A percentile compares a stretch with the other conserved stretches of the same genome.
These are phyloP conservation scores for Trichosporon faecale DNA, from an alignment of 1,284 basidiomycete species.

Conservation along the genomic window DNA sequence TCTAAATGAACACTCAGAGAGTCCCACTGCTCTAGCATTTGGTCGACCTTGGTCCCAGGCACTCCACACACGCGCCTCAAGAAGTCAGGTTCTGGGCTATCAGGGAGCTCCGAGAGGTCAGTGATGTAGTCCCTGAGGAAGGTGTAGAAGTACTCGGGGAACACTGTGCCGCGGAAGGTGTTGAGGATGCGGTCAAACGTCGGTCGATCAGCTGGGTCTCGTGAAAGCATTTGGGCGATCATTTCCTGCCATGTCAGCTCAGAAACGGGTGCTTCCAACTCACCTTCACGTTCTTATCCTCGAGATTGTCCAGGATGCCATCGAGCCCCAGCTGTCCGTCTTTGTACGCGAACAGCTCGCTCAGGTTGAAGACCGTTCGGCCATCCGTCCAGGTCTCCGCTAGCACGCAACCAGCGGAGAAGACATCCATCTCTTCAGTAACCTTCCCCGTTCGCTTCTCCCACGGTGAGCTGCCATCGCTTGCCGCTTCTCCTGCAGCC, in stretches of 20 bases:
- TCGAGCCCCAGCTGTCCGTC: constrained; percentile 80
- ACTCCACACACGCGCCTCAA: constrained; percentile 28
- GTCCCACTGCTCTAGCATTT: constrained; percentile 48
- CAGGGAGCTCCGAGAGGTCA: constrained; percentile 64
- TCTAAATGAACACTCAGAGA: constrained; percentile 44
- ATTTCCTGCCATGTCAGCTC: constrained; percentile 60
- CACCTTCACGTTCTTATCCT: constrained; percentile 76
- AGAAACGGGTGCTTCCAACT: constrained; percentile 40
- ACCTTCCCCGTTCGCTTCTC: constrained; percentile 70
- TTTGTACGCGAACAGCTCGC: constrained; percentile 92
- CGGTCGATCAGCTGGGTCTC: constrained; percentile 72
- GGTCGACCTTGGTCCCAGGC: constrained; percentile 42
- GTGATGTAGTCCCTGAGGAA: constrained; percentile 87
- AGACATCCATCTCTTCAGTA: constrained; percentile 97
- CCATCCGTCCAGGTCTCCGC: constrained; percentile 97
- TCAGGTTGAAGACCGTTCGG: constrained; percentile 86
- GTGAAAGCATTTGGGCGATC: constrained; percentile 83
- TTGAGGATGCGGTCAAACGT: constrained; percentile 80
- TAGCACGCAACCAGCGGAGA: constrained; percentile 91
- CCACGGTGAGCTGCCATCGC: constrained; percentile 34
- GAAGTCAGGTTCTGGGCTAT: constrained; percentile 26
- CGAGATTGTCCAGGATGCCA: constrained; percentile 68
- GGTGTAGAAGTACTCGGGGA: constrained; percentile 90
- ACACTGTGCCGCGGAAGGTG: constrained; percentile 70
- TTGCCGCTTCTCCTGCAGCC: constrained; percentile 52